Base-by-base conservation (phyloP, 805 yeast species). In the Candida krabiensis region DNA sequence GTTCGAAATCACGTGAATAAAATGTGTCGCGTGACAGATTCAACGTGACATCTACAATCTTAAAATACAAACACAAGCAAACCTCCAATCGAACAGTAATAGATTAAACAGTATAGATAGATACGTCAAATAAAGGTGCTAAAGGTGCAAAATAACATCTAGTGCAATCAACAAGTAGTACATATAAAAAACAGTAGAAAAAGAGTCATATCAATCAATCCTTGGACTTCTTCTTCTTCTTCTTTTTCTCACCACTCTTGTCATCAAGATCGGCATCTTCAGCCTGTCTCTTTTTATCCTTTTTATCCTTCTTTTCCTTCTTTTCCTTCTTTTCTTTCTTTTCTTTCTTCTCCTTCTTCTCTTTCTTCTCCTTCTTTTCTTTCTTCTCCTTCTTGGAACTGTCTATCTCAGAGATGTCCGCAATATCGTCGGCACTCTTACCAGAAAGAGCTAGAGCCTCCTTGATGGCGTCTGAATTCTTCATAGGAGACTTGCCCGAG, bases 401-500 rank as follows among this genome's bases (percentile, higher is more conserved):
- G 37, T 62, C 66, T 19, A 56, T 64, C 35, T 62, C 67, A 38
- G 55, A 59, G 30, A 53, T 55, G 39, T 53, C 63, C 30, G 55
- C 39, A 30, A 58, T 37, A 43, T 64, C 69, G 28, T 46, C 41
- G 32, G 44, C 60, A 28, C 28, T 33, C 19, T 43, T 61, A 30
- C 74, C 78, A 35, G 71, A 65, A 58, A 84, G 75, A 38, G 83
- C 80, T 68, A 93, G 75, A 39, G 98, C 99, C 68, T 85, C 86
- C 63, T 84, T 79, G 70, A 93, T 86, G 51, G 98, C 98, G 53
- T 88, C 95, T 29, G 91, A 70, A 63, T 93, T 93, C 77, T 91
- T 93, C 81, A 90, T 85, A 59, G 98, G 96, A 38, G 98, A 82
- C 56, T 86, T 85, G 63, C 99, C 99, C 41, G 96, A 86, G 65